Base-by-base conservation (phyloP, 495 filamentous ascomycete genomes). In the Xylaria intraflava region DNA sequence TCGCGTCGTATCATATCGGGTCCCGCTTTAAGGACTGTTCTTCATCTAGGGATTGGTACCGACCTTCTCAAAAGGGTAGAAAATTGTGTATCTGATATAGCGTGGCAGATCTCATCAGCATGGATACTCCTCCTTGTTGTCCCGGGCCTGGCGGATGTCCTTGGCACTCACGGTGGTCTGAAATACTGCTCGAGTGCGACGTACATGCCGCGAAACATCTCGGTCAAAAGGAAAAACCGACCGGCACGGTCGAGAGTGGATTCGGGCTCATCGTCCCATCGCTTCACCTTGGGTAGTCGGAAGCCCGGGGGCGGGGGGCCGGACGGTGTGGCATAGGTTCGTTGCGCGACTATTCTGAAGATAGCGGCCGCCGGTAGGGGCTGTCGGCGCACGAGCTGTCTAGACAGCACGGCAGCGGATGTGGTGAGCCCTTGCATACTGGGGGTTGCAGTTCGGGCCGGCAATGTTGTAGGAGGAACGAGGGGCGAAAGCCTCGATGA, bases 171-270 rank as follows among this genome's bases (percentile, higher is more conserved):
- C 88, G 93, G 93, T 68, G 93, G 87, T 67, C 93, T 75, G 78
- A 98, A 98, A 81, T 86, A 98, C 75, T 98, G 92, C 81, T 98
- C 93, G 70, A 98, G 65, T 69, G 93, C 84, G 47, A 97, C 87
- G 65, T 95, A 97, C 94, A 98, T 96, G 69, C 93, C 93, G 62
- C 93, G 83, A 67, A 88, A 72, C 84, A 98, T 93, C 78, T 98
- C 93, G 6, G 87, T 86, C 78, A 97, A 67, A 56, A 97, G 80
- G 71, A 97, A 96, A 76, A 90, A 96, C 65, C 88, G 87, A 46
- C 84, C 88, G n/a, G 87, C 84, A 71, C 85, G 86, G 69, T 94
- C 87, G 39, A 93, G 68, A 5, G 84, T 79, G 39, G 79, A 80
- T 65, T 93, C 87, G 35, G 78, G 70, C 51, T 80, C 73, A 58